Conservation (phyloP, 805 yeast species). For the Yueomyces sp. region DNA sequence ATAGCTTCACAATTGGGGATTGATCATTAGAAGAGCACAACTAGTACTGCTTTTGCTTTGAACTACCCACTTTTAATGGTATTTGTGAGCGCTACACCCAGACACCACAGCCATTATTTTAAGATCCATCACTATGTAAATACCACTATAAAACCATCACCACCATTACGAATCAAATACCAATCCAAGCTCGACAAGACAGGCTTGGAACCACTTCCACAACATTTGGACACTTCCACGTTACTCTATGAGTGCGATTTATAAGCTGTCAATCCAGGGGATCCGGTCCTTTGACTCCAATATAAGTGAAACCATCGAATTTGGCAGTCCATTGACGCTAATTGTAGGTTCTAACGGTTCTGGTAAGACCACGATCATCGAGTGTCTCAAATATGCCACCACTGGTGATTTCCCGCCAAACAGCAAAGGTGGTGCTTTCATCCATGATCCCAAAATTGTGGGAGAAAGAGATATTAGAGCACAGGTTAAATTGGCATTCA, state of each 20-base stretch:
- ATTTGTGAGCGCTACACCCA: too few species aligned
- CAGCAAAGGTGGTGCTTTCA: slow-evolving; percentile 89
- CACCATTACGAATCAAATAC: slow-evolving; percentile 4
- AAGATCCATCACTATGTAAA: too few species aligned
- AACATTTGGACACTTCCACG: background rate
- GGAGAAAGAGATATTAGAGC: slow-evolving; percentile 73
- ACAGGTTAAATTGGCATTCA: slow-evolving; percentile 80
- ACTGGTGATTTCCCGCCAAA: slow-evolving; percentile 96
- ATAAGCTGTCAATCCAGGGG: slow-evolving; percentile 67
- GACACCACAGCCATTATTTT: too few species aligned
- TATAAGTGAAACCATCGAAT: slow-evolving; percentile 72
- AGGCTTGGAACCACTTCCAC: too few species aligned
- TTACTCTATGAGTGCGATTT: slow-evolving; percentile 29
- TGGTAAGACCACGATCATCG: slow-evolving; percentile 93
- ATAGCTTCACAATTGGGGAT: too few species aligned
- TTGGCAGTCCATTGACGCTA: slow-evolving; percentile 79
- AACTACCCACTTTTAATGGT: too few species aligned
- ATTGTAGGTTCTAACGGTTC: slow-evolving; percentile 95
- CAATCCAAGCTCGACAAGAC: background rate
- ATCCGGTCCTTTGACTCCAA: slow-evolving; percentile 84
- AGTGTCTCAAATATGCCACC: slow-evolving; percentile 84
- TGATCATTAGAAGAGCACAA: too few species aligned
- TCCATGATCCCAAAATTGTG: slow-evolving; percentile 78
- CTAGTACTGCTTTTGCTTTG: too few species aligned
- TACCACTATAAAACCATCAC: slow-evolving; percentile 9